Conservation (phyloP, 208 protist species). For the Leishmania braziliensis region DNA sequence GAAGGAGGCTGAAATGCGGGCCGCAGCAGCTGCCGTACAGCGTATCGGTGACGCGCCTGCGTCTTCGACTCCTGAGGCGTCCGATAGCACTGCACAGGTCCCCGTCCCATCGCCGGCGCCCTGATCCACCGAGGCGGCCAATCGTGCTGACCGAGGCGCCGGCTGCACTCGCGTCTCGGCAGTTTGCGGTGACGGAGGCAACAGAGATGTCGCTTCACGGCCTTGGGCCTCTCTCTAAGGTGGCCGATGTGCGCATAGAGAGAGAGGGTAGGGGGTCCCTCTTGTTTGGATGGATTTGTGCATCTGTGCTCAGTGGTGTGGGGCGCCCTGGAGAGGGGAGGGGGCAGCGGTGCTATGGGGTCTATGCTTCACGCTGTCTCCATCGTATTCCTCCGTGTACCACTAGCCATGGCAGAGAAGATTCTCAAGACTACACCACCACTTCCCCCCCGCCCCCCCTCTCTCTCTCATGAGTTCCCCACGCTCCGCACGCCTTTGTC, state of each 20-base stretch:
- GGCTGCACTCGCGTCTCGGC: background rate
- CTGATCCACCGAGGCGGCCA: background rate
- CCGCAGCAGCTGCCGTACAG: constrained; percentile 9
- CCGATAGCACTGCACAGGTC: background rate
- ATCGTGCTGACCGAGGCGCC: background rate
- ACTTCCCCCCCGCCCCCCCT: no score
- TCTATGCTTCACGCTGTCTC: background rate
- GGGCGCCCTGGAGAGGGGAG: background rate
- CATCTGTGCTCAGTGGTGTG: background rate
- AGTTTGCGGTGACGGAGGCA: background rate
- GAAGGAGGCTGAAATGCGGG: constrained; percentile 53
- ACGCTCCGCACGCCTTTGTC: background rate
- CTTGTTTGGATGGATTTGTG: background rate
- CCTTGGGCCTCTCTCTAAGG: background rate
- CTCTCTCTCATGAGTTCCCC: background rate
- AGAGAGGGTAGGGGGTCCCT: background rate
- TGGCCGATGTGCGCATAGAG: background rate
- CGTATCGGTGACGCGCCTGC: background rate
- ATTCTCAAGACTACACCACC: background rate
- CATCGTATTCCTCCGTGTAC: background rate
- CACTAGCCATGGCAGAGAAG: background rate
- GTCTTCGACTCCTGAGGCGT: background rate
- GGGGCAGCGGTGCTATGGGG: background rate
- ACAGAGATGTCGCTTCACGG: background rate
- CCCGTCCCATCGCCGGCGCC: background rate